phyloP scores from a whole-genome alignment of 768 basidiomycete genomes.

The Rhodotorula babjevae region DNA sequence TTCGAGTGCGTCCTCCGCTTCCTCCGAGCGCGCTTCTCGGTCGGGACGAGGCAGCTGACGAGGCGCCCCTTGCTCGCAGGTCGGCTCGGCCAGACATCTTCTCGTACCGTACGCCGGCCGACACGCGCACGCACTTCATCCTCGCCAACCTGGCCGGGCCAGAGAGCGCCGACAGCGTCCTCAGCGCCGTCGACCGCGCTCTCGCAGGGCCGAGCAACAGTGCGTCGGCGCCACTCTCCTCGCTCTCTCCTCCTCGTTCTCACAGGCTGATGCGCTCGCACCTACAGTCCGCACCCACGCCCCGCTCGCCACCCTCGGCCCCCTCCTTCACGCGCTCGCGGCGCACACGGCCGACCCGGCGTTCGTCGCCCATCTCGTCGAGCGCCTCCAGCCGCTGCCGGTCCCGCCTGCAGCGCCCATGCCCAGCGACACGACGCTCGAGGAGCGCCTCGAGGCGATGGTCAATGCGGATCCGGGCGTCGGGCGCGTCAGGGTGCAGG shows the following conservation, averaged over 20 bases:
- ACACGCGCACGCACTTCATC: not conserved
- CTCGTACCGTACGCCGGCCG: not conserved
- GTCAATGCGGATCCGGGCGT: not conserved
- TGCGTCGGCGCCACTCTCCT: not conserved
- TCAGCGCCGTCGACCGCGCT: not conserved
- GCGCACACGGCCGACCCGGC: no score
- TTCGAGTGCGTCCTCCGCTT: constrained; percentile 18
- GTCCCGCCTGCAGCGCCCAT: not conserved
- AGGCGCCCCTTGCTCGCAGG: not conserved
- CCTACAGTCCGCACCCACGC: not conserved
- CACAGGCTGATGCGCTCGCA: not conserved
- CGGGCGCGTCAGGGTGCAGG: not conserved
- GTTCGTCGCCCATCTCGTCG: not conserved
- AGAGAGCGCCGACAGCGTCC: not conserved
- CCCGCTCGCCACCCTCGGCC: not conserved
- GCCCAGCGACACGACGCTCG: not conserved
- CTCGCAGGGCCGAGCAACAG: not conserved
- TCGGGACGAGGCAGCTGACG: not conserved
- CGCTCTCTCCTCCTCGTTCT: no score
- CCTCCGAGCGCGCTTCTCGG: no score
- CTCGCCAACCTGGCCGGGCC: not conserved
- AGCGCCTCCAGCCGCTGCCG: not conserved
- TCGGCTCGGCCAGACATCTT: not conserved
- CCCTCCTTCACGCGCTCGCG: not conserved
- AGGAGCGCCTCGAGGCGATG: not conserved